Conservation (phyloP, 345 rosid species). For the rapeseed (Brassica napus) region DNA sequence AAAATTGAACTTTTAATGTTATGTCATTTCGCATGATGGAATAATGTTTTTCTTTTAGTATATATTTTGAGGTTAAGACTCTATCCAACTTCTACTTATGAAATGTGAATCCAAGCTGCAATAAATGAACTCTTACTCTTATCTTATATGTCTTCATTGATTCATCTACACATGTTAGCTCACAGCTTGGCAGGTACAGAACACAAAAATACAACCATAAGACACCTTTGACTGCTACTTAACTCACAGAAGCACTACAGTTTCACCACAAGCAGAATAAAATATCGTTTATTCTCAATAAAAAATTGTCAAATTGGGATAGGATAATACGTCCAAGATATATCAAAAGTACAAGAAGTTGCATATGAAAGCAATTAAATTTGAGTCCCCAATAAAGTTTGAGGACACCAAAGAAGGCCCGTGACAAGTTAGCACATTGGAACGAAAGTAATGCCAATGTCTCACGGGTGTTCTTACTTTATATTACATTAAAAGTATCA, state of each 20-base stretch:
- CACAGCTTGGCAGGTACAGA: conserved; percentile 21
- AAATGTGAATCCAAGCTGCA: conserved; percentile 22
- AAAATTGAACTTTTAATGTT: conserved; percentile 1
- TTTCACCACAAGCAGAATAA: background rate
- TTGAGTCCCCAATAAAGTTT: conserved; percentile 12
- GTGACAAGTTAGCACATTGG: conserved; percentile 37
- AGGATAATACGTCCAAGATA: conserved; percentile 30
- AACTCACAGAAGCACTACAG: conserved; percentile 17
- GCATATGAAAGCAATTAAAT: conserved; percentile 27
- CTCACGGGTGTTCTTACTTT: conserved; percentile 39
- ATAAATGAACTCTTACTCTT: background rate
- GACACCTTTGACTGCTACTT: conserved; percentile 2
- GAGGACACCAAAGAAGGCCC: conserved; percentile 35
- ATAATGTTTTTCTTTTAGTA: background rate
- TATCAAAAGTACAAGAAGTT: conserved; percentile 13
- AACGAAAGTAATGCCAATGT: conserved; percentile 31
- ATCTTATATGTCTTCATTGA: background rate
- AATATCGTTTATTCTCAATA: conserved; percentile 6
- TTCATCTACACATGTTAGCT: conserved; percentile 20
- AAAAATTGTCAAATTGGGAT: conserved; percentile 31
- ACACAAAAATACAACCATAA: conserved; percentile 2
- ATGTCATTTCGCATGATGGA: background rate
- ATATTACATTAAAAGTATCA: conserved; percentile 10
- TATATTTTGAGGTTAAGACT: background rate
- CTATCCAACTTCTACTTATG: background rate